phyloP scores from a whole-genome alignment of 371 early-diverging fungal genomes.

The Thermomucor indicae-seudaticae region DNA sequence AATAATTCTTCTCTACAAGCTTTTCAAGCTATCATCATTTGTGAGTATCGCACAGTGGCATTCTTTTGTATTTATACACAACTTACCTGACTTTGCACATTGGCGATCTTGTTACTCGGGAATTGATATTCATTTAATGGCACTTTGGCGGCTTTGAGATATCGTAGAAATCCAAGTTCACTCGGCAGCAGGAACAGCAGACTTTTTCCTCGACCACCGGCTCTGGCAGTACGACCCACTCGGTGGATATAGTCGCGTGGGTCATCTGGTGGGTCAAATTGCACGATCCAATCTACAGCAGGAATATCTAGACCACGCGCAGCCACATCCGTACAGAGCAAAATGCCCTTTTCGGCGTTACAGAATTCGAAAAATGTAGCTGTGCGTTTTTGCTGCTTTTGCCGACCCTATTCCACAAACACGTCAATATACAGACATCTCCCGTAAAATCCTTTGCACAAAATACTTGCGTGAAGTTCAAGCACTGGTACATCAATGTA shows the following conservation, averaged over 20 bases:
- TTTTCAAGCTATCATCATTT: constrained; percentile 75
- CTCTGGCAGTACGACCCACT: constrained; percentile 96
- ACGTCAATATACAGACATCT: neutral
- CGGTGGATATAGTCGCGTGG: constrained; percentile 95
- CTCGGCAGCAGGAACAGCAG: constrained; percentile 82
- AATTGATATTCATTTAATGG: constrained; percentile 98
- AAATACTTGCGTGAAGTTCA: constrained; percentile 35
- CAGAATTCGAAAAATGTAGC: constrained; percentile 76
- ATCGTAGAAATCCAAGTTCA: constrained; percentile 92
- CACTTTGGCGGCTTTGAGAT: constrained; percentile 95
- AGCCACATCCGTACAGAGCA: constrained; percentile 97
- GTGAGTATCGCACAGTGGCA: neutral
- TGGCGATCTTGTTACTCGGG: constrained; percentile 90
- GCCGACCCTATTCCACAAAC: constrained; percentile 81
- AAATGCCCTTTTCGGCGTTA: constrained; percentile 58
- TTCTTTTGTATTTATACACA: neutral
- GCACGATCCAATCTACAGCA: constrained; percentile 89
- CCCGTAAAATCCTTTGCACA: neutral
- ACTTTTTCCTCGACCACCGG: constrained; percentile 83
- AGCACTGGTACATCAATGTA: constrained; percentile 50
- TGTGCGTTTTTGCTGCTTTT: constrained; percentile 77
- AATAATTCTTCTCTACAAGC: constrained; percentile 97
- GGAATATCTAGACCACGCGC: constrained; percentile 98
- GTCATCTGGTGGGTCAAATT: constrained; percentile 96
- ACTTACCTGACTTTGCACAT: constrained; percentile 78